Evolutionary conservation across 2,329 filamentous ascomycete species (phyloP).

Genomic region (Exophiala aquamarina): DNA sequence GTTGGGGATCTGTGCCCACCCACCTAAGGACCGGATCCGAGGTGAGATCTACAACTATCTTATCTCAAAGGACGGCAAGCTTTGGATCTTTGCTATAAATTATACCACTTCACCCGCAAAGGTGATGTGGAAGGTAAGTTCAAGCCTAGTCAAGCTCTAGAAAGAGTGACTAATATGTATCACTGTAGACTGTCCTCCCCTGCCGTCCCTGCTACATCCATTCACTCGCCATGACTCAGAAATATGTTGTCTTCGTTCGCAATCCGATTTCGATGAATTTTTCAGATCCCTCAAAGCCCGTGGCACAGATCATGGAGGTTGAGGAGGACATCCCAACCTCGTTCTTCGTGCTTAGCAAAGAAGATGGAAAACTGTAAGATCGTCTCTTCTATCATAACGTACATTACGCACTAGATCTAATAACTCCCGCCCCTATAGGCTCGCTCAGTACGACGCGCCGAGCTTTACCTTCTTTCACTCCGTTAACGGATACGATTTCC

Average conservation of each 20-base stretch:
- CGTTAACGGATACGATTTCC: background rate
- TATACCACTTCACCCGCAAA: background rate
- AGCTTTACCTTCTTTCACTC: background rate
- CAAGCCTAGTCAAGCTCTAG: too few relatives aligned
- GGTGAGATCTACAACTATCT: background rate
- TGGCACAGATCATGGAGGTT: background rate
- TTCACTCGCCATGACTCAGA: background rate
- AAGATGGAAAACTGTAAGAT: background rate
- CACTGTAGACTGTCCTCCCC: background rate
- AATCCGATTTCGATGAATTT: background rate
- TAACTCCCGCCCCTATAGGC: too few relatives aligned
- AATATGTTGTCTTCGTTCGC: background rate
- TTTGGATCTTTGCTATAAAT: background rate
- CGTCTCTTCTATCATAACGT: background rate
- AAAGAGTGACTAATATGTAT: too few relatives aligned
- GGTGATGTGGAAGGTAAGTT: background rate
- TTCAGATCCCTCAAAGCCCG: background rate
- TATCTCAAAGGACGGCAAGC: background rate
- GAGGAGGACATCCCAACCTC: background rate
- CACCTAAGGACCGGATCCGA: background rate
- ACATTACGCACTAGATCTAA: background rate
- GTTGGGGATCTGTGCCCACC: background rate
- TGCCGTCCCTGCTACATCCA: background rate
- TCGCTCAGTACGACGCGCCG: background rate
- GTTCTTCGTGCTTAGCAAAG: background rate